Conservation (phyloP, 2,329 filamentous ascomycete genomes). For the Phialophora verrucosa region DNA sequence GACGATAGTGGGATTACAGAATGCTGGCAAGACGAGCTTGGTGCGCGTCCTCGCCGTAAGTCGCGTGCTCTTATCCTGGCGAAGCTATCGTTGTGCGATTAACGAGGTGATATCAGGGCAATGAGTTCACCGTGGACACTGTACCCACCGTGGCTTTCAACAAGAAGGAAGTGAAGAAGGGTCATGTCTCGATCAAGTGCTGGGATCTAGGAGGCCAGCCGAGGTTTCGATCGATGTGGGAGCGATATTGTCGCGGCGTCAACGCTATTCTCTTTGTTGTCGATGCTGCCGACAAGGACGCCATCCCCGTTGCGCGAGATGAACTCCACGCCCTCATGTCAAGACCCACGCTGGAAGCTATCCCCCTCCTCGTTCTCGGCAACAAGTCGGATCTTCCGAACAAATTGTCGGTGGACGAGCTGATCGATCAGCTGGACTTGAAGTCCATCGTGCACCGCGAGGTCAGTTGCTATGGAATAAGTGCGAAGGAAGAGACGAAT, state of each 20-base stretch:
- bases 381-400: conserved; percentile 97
- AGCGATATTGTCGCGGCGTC: conserved; percentile 95
- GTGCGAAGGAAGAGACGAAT: conserved; percentile 98
- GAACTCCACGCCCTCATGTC: conserved; percentile 89
- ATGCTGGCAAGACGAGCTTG: conserved; percentile 96
- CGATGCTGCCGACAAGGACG: conserved; percentile 84
- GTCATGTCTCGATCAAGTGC: conserved; percentile 97
- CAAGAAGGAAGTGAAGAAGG: conserved; percentile 97
- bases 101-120: conserved; percentile 67
- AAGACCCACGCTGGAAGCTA: conserved; percentile 82
- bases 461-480: conserved; percentile 98
- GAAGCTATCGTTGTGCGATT: not conserved
- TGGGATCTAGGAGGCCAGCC: conserved; percentile 99
- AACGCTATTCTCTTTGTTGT: conserved; percentile 99
- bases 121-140: conserved; percentile 99
- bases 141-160: conserved; percentile 99
- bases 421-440: conserved; percentile 90
- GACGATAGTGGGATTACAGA: conserved; percentile 97
- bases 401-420: conserved; percentile 88
- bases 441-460: conserved; percentile 89
- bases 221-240: conserved; percentile 98
- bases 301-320: conserved; percentile 83
- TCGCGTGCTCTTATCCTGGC: conserved; percentile 34
- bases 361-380: conserved; percentile 89
- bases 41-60: conserved; percentile 93